Evolutionary conservation across 768 basidiomycete genomes (phyloP), one percentile per base, ranked within the genome.

Genomic region (Tylopilus vinaceipallidus): DNA sequence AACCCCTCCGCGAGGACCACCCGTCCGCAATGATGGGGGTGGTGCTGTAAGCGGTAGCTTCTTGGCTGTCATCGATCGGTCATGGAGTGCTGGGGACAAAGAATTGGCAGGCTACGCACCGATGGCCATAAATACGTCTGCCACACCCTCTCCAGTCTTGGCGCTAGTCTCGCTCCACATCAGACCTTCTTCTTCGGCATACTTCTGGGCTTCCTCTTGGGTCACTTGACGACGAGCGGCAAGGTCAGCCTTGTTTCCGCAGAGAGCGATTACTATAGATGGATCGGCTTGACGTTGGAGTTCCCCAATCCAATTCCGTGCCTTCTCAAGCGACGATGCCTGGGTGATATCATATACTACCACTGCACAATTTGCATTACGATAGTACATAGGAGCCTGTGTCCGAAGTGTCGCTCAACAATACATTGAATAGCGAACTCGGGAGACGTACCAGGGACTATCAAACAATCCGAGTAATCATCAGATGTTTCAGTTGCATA

Each of bases 291-390:
- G 95, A 47, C 95, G 91, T 65, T 97, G 94, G 3, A 98, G 83
- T 69, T 98, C 95, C 44, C 89, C 80, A 65, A 98, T 95, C 95
- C 95, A 98, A 55, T 86, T 85, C 59, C 88, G 87, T 24, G 95
- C 95, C 72, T 95, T 97, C 74, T 95, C 91, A 55, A 95, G 81
- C 2, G 95, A 95, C 20, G 91, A 78, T 8, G 86, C 66, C 65
- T 92, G 88, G 35, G 97, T 98, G 68, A 99, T 95, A 71, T 99
- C 97, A 67, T 93, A 95, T 19, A 94, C 92, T 40, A 94, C 93
- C 23, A 95, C 90, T 22, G 93, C 92, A 61, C 91, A 93, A 63
- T 94, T 89, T 63, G 91, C 91, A 57, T 92, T 92, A 57, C 92
- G 86, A 72, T 97, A 97, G 75, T 95, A 95, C 93, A 95, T 95